Base-by-base conservation (phyloP, 805 yeast genomes). In the Candida pseudoglaebosa region DNA sequence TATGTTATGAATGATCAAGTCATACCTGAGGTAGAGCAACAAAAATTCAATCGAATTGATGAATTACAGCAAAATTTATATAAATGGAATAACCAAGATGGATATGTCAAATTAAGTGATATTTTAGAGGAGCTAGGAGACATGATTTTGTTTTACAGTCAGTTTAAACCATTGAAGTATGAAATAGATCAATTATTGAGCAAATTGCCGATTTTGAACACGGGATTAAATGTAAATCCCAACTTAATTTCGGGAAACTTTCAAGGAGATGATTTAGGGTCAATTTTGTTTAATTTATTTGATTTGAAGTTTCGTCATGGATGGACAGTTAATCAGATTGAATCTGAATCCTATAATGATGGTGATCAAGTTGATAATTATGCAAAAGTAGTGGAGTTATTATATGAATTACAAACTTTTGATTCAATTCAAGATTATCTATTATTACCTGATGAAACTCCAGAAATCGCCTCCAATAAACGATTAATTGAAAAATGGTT, bases 141-240 rank as follows among this genome's bases (percentile, higher is more conserved):
- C 32, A 38, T 68, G 36, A 47, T 70, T 28, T 48, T 71, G 24
- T 42, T 48, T 3, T 50, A 42, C 37, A 44, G 47, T 38, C 60
- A 53, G 21, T 52, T 49, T 24, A 30, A 39, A 21, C 24, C 20
- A 4, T 12, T 26, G 30, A 21, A 28, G 8, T 34, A 24, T 28
- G 43, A 38, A 13, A 40, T 59, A 6, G 61, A 61, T 40, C 41
- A 62, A 16, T 65, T 84, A 10, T 61, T 84, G 34, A 67, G 75
- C 24, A 53, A 71, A 21, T 61, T 88, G 28, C 95, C 95, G 0
- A 62, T 68, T 15, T 59, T 88, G 24, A 80, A 80, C 43, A 70
- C 80, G 2, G 96, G 96, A 0, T 66, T 88, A 34, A 75, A 75
- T 34, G 78, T 88, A 10, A 80, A 88, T 49, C 90, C 95, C 2